Conservation (phyloP, 306 rosid species). For the Rubus idaeus region DNA sequence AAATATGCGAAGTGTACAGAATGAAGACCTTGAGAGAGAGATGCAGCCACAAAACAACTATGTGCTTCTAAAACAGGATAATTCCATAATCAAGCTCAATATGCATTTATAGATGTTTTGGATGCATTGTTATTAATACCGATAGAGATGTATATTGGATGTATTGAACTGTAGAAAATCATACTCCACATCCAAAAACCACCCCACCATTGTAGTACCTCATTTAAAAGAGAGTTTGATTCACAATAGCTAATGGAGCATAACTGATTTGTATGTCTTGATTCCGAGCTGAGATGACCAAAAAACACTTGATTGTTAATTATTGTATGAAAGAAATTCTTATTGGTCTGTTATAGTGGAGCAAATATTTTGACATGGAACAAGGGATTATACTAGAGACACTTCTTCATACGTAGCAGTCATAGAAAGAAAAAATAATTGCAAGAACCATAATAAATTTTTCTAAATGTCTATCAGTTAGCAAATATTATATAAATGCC, state of each 20-base stretch:
- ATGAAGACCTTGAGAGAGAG: not conserved
- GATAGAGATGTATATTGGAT: not conserved
- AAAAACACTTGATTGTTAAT: not conserved
- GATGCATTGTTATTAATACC: not conserved
- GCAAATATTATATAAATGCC: not conserved
- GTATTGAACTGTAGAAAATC: not conserved
- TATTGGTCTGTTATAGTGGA: not conserved
- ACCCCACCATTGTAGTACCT: conserved; percentile 50
- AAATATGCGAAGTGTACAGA: not conserved
- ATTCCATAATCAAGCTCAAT: not conserved
- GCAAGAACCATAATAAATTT: not conserved
- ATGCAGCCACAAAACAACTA: not conserved
- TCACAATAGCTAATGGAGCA: conserved; percentile 96
- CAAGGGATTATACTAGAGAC: not conserved
- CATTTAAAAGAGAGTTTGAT: conserved; percentile 88
- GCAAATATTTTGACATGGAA: not conserved
- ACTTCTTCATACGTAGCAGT: not conserved
- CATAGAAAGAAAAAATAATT: not conserved
- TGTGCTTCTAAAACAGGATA: not conserved
- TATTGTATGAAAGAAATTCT: not conserved
- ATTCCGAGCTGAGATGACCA: conserved; percentile 58
- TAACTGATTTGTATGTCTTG: conserved; percentile 79
- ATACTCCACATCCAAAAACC: not conserved
- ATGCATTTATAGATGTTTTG: not conserved
- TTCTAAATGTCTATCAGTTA: not conserved